Base-by-base conservation (phyloP, 257 asterid genomes). In the Solanum peruvianum region DNA sequence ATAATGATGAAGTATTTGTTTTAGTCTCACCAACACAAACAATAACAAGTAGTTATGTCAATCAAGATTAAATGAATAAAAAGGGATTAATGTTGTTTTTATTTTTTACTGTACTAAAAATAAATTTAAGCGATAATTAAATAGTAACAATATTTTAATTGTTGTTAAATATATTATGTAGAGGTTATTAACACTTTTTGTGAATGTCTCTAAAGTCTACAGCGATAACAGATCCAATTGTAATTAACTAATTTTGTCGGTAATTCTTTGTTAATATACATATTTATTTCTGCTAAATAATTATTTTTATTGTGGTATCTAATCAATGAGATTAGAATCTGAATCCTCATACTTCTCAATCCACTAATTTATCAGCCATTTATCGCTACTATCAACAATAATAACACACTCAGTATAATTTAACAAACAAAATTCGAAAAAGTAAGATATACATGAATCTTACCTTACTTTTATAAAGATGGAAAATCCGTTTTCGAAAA, bases 401-500 rank as follows among this genome's bases (percentile, higher is more conserved):
- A 49, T 52, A 16, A 52, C n/a, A 16, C 1, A 25, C 2, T 64
- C 9, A 64, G 0, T 25, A 25, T 64, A 25, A 25, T n/a, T 62
- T 5, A 1, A 23, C 29, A 62, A 62, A 62, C 2, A 4, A 10
- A n/a, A 2, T 11, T 1, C 5, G 0, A 5, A 4, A 60, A 9
- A 62, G 13, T 11, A 62, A 62, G 6, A 11, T 62, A 62, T n/a
- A 5, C n/a, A n/a, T 2, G 2, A 10, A 62, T 0, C 2, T n/a
- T 58, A 58, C 0, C 7, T 3, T 62, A 62, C 8, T 62, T 62
- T 4, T n/a, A 23, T n/a, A 3, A 2, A 2, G 13, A 11, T n/a
- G 2, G 0, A 62, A 0, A 62, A 0, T 62, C 0, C 6, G 0
- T 27, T 66, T 66, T 3, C 0, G 0, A 27, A 2, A 66, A 6